Conservation (phyloP, 352 stramenopile genomes). For the Phytophthora kernoviae region DNA sequence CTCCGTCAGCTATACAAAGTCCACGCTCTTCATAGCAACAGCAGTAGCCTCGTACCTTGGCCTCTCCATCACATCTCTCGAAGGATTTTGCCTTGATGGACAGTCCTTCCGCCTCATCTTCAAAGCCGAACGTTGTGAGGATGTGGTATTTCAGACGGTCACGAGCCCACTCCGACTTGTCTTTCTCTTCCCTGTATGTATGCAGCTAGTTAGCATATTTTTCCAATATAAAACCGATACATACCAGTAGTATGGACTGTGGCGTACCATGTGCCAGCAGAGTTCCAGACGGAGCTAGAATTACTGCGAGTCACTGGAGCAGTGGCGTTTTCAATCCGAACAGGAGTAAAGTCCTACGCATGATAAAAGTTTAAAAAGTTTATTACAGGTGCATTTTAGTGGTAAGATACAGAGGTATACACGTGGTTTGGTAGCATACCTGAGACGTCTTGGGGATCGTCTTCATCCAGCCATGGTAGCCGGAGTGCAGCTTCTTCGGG, state of each 20-base stretch:
- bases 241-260: slow-evolving; percentile 1
- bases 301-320: slow-evolving; percentile 27
- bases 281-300: slow-evolving; percentile 80
- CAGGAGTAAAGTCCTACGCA: slow-evolving; percentile 77
- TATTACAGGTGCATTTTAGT: slow-evolving; percentile 8
- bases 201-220: neutral
- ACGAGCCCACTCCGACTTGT: slow-evolving; percentile 83
- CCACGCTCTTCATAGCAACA: too few species aligned
- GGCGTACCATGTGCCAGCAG: slow-evolving; percentile 75
- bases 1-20: slow-evolving; percentile 2
- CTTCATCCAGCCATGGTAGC: slow-evolving; percentile 91
- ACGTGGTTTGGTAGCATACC: slow-evolving; percentile 22
- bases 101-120: slow-evolving; percentile 49
- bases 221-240: neutral
- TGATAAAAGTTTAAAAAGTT: neutral
- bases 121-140: slow-evolving; percentile 60
- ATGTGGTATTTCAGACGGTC: slow-evolving; percentile 78
- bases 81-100: slow-evolving; percentile 69
- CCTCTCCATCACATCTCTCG: slow-evolving; percentile 74
- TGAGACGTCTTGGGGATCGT: slow-evolving; percentile 82
- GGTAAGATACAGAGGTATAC: neutral
- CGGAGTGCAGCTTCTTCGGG: slow-evolving; percentile 72
- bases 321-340: slow-evolving; percentile 58
- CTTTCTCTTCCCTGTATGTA: slow-evolving; percentile 72
- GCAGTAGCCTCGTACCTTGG: slow-evolving; percentile 53